These are phyloP conservation scores for Drechslerella coelobrocha DNA, from an alignment of 2,329 filamentous ascomycete species.

Conservation along the genomic window DNA sequence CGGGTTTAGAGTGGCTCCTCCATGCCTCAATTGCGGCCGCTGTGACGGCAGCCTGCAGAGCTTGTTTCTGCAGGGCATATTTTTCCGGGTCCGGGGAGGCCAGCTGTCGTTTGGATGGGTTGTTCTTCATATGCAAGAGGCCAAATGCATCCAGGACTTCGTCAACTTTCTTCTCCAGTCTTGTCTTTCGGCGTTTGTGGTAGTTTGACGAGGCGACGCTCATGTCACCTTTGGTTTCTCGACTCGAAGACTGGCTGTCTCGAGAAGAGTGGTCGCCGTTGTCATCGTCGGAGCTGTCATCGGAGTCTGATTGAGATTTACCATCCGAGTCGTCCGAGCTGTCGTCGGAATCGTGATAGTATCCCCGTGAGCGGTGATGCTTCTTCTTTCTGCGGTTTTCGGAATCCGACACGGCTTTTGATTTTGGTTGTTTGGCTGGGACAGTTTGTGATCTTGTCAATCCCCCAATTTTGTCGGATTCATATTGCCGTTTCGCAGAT, in stretches of 20 bases:
- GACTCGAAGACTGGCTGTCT: slow-evolving; percentile 10
- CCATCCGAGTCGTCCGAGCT: neutral
- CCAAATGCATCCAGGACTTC: slow-evolving; percentile 36
- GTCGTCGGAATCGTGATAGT: neutral
- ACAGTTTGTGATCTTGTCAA: slow-evolving; percentile 9
- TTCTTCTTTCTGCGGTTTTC: slow-evolving; percentile 15
- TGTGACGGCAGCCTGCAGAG: slow-evolving; percentile 41
- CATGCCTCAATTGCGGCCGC: slow-evolving; percentile 47
- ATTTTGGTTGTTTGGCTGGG: neutral
- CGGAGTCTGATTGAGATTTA: neutral
- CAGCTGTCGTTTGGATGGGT: slow-evolving; percentile 41
- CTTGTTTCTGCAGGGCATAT: slow-evolving; percentile 45
- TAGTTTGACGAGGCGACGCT: slow-evolving; percentile 30
- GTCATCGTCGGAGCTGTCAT: slow-evolving; percentile 1
- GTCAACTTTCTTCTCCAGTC: slow-evolving; percentile 38
- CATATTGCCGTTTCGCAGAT: slow-evolving; percentile 30
- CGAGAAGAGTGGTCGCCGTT: neutral
- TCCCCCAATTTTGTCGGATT: slow-evolving; percentile 21
- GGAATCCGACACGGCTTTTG: slow-evolving; percentile 21
- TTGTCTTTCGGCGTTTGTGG: slow-evolving; percentile 25
- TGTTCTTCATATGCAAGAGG: slow-evolving; percentile 42
- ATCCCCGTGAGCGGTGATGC: slow-evolving; percentile 3
- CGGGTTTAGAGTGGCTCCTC: slow-evolving; percentile 45
- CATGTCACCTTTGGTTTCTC: slow-evolving; percentile 24
- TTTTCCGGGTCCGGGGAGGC: slow-evolving; percentile 47